Evolutionary conservation across 495 filamentous ascomycete species (phyloP), one percentile per base, ranked within the genome.

Genomic region (Opeltia flavorubescens): DNA sequence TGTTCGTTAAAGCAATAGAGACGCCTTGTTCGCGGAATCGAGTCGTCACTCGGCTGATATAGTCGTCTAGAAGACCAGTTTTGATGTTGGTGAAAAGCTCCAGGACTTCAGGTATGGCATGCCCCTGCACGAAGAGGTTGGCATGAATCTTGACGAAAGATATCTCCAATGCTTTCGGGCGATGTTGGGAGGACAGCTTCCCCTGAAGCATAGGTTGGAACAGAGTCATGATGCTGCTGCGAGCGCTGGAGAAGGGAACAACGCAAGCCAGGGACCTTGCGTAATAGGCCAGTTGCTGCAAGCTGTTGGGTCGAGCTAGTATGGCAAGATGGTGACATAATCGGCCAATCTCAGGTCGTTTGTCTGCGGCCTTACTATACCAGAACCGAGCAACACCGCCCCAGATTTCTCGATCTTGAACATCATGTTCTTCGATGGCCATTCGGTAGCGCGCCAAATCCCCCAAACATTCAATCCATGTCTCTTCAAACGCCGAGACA

Each of bases 321-420:
- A 93, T 86, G 0, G 83, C 88, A 5, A 91, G 68, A 57, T 93
- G 87, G 60, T 94, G 88, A 46, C 91, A 86, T 2, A 93, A 68
- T 1, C 88, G 66, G 0, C 87, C 87, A 15, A 81, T 71, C 3
- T 71, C 69, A 0, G 87, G 83, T 28, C 66, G 75, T 35, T 75
- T 77, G 54, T 91, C 78, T 5, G 81, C 77, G 2, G 84, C 85
- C 59, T 80, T 82, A 33, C 67, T 77, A 51, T 94, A 95, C 88
- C 88, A 95, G 29, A 76, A 76, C 17, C 80, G 64, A 5, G 83
- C 81, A 0, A 93, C 81, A 0, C 70, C 71, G 8, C 80, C 81
- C 87, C 89, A 95, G 1, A 75, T 64, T 38, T 94, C 86, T 0
- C 82, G 72, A 36, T 89, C 84, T 9, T 72, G 64, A 17, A 78